Percentiles rank a stretch among this genome's conserved stretches.
phyloP scores from a whole-genome alignment of 2,329 filamentous ascomycete genomes.

The Beauveria rudraprayagi region DNA sequence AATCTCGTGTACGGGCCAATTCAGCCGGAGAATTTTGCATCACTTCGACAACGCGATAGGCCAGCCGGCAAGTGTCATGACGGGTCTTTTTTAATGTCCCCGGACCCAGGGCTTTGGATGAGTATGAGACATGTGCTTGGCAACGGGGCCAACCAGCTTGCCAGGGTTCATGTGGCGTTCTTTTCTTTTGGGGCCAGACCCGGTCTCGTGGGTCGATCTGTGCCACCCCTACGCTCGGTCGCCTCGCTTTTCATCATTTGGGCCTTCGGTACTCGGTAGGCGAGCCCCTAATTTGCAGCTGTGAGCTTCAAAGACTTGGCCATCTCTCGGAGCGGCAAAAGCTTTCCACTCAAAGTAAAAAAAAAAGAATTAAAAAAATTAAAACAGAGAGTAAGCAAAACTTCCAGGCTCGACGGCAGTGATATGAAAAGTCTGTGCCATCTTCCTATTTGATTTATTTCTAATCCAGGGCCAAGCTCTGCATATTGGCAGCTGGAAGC shows the following conservation, averaged over 20 bases:
- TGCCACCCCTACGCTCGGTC: neutral
- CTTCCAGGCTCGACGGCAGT: too few species aligned
- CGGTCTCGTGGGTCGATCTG: neutral
- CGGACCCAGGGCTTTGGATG: constrained; percentile 2
- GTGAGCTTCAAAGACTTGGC: neutral
- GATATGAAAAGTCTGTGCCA: neutral
- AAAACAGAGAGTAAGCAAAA: too few species aligned
- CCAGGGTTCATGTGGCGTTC: neutral
- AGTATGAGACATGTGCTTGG: neutral
- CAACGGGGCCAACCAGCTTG: neutral
- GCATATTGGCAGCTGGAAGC: neutral
- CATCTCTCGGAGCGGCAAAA: too few species aligned
- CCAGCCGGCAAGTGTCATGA: neutral
- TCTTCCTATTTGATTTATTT: too few species aligned
- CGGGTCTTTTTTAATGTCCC: neutral
- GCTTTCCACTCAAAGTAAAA: too few species aligned
- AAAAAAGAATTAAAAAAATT: too few species aligned
- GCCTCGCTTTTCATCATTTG: neutral
- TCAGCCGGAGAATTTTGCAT: neutral
- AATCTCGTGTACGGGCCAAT: too few species aligned
- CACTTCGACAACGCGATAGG: neutral
- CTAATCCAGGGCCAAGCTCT: neutral
- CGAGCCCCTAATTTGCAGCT: neutral
- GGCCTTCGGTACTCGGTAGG: neutral
- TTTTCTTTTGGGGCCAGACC: neutral